Conservation (phyloP, 495 filamentous ascomycete genomes). For the Penicillium macrosclerotiorum region DNA sequence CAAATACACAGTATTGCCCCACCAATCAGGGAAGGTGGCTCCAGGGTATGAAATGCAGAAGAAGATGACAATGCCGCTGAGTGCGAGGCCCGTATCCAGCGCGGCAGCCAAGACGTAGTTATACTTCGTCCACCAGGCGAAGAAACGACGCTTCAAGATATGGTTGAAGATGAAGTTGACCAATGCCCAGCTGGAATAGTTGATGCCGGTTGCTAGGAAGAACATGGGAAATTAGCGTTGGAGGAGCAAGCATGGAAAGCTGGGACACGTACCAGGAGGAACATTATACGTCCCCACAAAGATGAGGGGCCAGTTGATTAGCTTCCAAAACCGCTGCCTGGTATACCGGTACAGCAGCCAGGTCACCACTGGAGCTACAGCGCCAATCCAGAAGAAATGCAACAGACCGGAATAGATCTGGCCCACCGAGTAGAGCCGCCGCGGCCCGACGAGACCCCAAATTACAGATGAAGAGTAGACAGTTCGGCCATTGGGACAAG, state of each 20-base stretch:
- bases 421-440: constrained; percentile 20
- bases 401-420: constrained; percentile 27
- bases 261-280: constrained; percentile 24
- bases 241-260: background rate
- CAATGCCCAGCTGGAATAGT: constrained; percentile 48
- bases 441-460: constrained; percentile 42
- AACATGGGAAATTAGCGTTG: background rate
- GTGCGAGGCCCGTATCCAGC: constrained; percentile 30
- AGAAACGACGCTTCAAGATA: constrained; percentile 35
- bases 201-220: constrained; percentile 43
- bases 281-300: constrained; percentile 46
- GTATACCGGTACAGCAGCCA: constrained; percentile 36
- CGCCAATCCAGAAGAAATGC: constrained; percentile 38
- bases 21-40: constrained; percentile 36
- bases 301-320: constrained; percentile 46
- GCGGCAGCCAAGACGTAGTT: constrained; percentile 34
- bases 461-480: constrained; percentile 41
- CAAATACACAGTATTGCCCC: constrained; percentile 43
- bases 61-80: constrained; percentile 37
- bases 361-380: constrained; percentile 30
- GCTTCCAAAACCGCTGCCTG: constrained; percentile 32
- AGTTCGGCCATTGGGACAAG: constrained; percentile 41
- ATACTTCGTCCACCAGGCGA: constrained; percentile 43
- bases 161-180: constrained; percentile 47
- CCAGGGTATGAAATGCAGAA: constrained; percentile 38